Base-by-base conservation (phyloP, 2,329 filamentous ascomycete species). In the Ceratocystis variospora region DNA sequence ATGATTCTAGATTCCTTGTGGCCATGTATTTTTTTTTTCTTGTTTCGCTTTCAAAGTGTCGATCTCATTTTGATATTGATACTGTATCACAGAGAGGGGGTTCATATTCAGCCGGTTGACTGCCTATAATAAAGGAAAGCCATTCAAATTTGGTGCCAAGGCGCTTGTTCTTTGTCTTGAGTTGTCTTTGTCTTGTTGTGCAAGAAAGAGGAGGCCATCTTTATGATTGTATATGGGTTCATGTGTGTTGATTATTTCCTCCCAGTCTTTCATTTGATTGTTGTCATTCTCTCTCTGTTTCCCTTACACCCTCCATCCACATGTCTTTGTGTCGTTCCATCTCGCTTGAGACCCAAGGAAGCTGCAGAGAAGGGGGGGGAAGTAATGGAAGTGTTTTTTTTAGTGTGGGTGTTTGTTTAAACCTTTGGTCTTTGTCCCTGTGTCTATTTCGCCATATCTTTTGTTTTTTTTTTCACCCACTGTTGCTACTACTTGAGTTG, bases 171-270 rank as follows among this genome's bases (percentile, higher is more conserved):
- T 65, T 46, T 55, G 50, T 61, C 62, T 66, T 53, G 50, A 15
- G 50, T 50, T 15, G 19, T 61, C 31, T 64, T 64, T 19, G 33
- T 48, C 48, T 41, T 55, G 61, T 46, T 59, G 62, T 55, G 41
- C 45, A 41, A 61, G 61, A 62, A 63, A 55, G 66, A 65, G 66
- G 64, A 57, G 53, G 62, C 44, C 67, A 59, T 67, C 63, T 61
- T 63, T 17, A 67, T 37, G 64, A 68, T 64, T 64, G 66, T 68
- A 68, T 68, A 63, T 68, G 66, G 66, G 48, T 63, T 68, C 65
- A 68, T 68, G 66, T 65, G 63, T 68, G 65, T 48, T 63, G 22
- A 57, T 63, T 62, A 62, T 28, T 55, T 63, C 59, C 44, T 46
- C 55, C 55, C 55, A 28, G 25, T 48, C 44, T 19, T 50, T 45